Evolutionary conservation across 306 rosid species (phyloP), one percentile per base, ranked within the genome.

Genomic region (Acacia confusa): DNA sequence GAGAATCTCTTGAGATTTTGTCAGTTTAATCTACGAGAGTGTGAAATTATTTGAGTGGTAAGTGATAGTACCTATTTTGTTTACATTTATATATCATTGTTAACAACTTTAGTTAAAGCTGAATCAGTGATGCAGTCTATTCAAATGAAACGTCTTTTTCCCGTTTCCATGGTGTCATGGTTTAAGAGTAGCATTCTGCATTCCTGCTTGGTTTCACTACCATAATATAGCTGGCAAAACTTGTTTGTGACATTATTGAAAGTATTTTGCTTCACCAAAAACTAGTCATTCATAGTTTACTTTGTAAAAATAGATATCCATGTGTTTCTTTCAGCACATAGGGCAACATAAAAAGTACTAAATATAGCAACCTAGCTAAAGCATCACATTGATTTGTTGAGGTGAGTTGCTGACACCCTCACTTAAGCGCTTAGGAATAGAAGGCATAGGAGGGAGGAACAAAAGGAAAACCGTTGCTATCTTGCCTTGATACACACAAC

Each of bases 31-130:
- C 15, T 71, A 72, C 80, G 72, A 85, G 64, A 30, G 24, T 30
- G 53, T 55, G 76, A 82, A 76, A 63, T 71, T 66, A 50, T 22
- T 66, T 11, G 43, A 28, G 36, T 40, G 82, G 80, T 82, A 65
- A 32, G 41, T n/a, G 50, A 28, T 47, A n/a, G n/a, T n/a, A n/a
- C 43, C 11, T 20, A 38, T 36, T 32, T 85, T 57, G 50, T 63
- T 73, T 78, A n/a, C 20, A 16, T 32, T 28, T 74, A 75, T 64
- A 24, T 14, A 15, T 40, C 10, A 25, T 17, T 38, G 24, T 22
- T 36, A 38, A 13, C 13, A 40, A 6, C 20, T 15, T 19, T 50
- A 63, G 55, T 50, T 52, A 32, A 36, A 67, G 40, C 12, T 32
- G 40, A 9, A 71, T 66, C 25, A 12, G 11, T 50, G 30, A 38